phyloP scores from a whole-genome alignment of 768 basidiomycete species.

The Sistotremastrum niveocremeum region DNA sequence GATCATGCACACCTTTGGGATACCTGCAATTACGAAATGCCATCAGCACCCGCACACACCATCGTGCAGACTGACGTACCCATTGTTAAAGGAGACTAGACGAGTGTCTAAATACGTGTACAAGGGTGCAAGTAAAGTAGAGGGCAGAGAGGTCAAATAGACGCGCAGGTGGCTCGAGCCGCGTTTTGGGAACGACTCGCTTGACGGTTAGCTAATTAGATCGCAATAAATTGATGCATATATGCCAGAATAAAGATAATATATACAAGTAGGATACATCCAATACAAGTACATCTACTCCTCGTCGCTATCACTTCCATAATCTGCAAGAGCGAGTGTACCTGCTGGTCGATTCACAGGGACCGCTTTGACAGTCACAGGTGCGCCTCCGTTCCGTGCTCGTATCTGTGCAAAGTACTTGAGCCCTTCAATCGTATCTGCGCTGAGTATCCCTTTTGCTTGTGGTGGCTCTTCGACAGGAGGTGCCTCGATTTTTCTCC shows the following conservation, averaged over 20 bases:
- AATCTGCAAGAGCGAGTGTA: conserved; percentile 48
- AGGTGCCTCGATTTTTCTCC: conserved; percentile 17
- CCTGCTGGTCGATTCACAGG: conserved; percentile 27
- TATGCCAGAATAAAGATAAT: no score
- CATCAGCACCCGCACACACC: no score
- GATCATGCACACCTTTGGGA: conserved; percentile 29
- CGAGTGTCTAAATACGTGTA: no score
- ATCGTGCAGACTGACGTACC: no score
- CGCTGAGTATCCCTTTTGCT: conserved; percentile 52
- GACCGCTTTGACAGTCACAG: conserved; percentile 13
- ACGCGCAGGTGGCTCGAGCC: no score
- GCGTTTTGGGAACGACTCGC: no score
- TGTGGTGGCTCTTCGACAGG: conserved; percentile 16
- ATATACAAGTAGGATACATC: no score
- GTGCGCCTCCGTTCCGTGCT: conserved; percentile 39
- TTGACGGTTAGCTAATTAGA: no score
- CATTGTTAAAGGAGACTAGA: no score
- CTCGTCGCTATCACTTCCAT: conserved; percentile 65
- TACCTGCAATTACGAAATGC: conserved; percentile 18
- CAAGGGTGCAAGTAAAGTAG: no score
- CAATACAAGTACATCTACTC: conserved; percentile 6
- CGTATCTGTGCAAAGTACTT: conserved; percentile 86
- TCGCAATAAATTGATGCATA: no score
- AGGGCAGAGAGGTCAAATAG: no score
- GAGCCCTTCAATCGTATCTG: conserved; percentile 79